Evolutionary conservation across 805 yeast species (phyloP).

Genomic region (Millerozyma acaciae): DNA sequence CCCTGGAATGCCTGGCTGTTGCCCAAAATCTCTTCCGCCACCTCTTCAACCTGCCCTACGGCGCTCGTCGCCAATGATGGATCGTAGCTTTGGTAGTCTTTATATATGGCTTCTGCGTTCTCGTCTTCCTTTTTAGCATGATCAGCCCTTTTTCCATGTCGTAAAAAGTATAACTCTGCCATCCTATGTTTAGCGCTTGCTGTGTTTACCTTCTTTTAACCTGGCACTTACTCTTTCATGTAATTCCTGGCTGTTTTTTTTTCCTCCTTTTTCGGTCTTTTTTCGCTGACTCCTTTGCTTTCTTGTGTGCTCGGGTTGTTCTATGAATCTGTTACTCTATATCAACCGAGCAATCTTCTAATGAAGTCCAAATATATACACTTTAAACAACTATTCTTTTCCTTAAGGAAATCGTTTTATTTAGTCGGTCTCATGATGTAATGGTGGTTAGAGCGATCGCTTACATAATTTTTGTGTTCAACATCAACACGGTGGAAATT

Average conservation of each 20-base stretch:
- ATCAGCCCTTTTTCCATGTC: conserved; percentile 42
- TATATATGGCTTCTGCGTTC: conserved; percentile 20
- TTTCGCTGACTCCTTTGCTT: background rate
- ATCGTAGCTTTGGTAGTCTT: conserved; percentile 31
- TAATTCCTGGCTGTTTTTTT: background rate
- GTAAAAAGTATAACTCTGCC: conserved; percentile 41
- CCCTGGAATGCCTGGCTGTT: conserved; percentile 18
- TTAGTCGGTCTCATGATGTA: too few relatives aligned
- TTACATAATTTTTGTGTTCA: too few relatives aligned
- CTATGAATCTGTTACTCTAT: background rate
- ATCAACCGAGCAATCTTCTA: background rate
- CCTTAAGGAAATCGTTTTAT: too few relatives aligned
- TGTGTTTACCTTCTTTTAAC: background rate
- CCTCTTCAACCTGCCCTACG: conserved; percentile 20
- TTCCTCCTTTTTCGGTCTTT: background rate
- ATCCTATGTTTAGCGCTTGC: conserved; percentile 11
- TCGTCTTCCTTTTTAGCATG: conserved; percentile 25
- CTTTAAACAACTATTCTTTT: too few relatives aligned
- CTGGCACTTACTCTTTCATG: background rate
- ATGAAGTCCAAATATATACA: too few relatives aligned
- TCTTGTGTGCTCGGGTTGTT: background rate
- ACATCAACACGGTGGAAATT: too few relatives aligned
- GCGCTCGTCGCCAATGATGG: conserved; percentile 34
- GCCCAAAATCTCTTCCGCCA: conserved; percentile 26
- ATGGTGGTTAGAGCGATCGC: too few relatives aligned